Percentiles rank a stretch among this genome's conserved stretches.
These are phyloP conservation scores for Stentor coeruleus DNA, from an alignment of 73 alveolate genomes.

Conservation along the genomic window DNA sequence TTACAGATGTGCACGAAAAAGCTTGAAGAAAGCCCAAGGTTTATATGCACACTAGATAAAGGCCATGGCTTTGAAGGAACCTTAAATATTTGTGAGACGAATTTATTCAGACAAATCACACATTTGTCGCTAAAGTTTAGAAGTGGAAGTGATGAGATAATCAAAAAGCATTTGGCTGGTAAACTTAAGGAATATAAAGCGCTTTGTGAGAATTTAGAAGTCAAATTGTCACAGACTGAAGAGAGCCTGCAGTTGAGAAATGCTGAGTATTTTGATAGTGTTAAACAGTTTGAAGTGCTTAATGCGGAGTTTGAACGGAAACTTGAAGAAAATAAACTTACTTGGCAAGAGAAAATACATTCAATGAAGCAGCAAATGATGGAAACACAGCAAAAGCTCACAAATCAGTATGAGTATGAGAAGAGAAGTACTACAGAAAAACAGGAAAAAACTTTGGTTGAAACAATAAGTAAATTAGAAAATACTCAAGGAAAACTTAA, in stretches of 20 bases:
- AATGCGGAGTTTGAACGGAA: conserved; percentile 3
- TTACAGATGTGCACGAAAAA: not conserved
- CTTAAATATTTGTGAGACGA: conserved; percentile 31
- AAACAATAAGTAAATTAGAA: not conserved
- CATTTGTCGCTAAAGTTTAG: conserved; percentile 27
- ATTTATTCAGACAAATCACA: conserved; percentile 31
- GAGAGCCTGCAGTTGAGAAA: not conserved
- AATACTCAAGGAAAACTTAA: not conserved
- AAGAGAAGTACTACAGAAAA: conserved; percentile 5
- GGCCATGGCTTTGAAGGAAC: conserved; percentile 30
- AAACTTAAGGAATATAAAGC: conserved; percentile 36
- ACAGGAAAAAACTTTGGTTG: not conserved
- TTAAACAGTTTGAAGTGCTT: not conserved
- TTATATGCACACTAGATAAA: not conserved
- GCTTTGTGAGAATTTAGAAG: conserved; percentile 2
- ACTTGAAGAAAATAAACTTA: conserved; percentile 4
- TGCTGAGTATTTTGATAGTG: not conserved
- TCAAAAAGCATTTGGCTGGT: conserved; percentile 41
- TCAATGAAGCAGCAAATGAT: conserved; percentile 20
- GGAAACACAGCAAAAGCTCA: not conserved
- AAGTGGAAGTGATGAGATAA: conserved; percentile 50
- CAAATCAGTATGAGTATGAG: not conserved
- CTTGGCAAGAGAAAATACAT: not conserved
- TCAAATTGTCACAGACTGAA: not conserved
- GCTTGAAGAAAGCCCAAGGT: conserved; percentile 25